Base-by-base conservation (phyloP, 768 basidiomycete genomes). In the Naganishia vishniacii region DNA sequence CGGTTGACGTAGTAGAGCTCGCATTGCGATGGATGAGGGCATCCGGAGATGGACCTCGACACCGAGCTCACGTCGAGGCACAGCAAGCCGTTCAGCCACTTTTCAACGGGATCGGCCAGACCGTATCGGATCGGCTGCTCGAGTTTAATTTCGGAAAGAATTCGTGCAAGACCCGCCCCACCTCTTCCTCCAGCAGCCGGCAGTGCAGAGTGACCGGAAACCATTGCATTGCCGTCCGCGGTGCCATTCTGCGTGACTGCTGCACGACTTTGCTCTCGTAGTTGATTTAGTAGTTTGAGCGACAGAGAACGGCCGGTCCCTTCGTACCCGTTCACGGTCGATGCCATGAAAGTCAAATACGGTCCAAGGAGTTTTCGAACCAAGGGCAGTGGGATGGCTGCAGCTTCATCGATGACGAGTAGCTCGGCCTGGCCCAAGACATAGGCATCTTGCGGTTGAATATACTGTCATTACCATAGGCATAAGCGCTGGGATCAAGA, bases 271-370 rank as follows among this genome's bases (percentile, higher is more conserved):
- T 85, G 87, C 75, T 98, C 95, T 40, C 95, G 88, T 3, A 98
- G 84, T 76, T 95, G 92, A 77, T 98, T 89, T 68, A 99, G 88
- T 63, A 99, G 88, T 78, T 99, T 99, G 66, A 99, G 86, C 48
- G 92, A 95, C 49, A 99, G 84, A 0, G 93, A 97, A 28, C 95
- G 89, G n/a, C 95, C 95, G 0, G 95, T 98, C 28, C 95, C 95
- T 82, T 98, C 95, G 78, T 99, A 99, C 42, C 95, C 95, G 75
- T 97, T 98, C 79, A 99, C 92, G 0, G 95, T 99, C n/a, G 92
- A 95, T 1, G 95, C 90, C 82, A 98, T 87, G 81, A 98, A 98
- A 56, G 98, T 92, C 37, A 98, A 88, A 79, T 98, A 98, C 0
- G 82, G 82, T 0, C 95, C 95, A 61, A 99, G 85, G 67, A 99